Evolutionary conservation across 768 basidiomycete species (phyloP), one percentile per base, ranked within the genome.

Genomic region (Naganishia randhawae): DNA sequence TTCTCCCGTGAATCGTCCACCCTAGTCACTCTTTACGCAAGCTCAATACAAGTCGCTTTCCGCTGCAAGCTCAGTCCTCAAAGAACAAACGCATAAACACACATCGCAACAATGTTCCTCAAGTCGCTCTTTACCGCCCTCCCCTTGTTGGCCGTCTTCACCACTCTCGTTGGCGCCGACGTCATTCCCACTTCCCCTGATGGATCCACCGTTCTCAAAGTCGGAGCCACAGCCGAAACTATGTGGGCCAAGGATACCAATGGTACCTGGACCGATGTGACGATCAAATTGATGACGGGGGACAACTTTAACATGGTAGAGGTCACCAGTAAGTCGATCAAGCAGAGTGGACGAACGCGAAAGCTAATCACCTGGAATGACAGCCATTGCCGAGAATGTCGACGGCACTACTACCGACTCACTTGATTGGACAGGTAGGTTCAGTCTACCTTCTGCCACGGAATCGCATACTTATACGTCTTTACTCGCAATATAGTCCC

Each of bases 281-380:
- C 65, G 9, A 72, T 75, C 35, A 72, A 74, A 63, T 64, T 78
- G 45, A 78, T 78, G 77, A 74, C 75, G 14, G 77, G 77, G 41
- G 73, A 75, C 61, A 78, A 78, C 70, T 69, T 71, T 17, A 37
- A 70, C 64, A 73, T 72, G 73, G 63, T 74, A 14, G 57, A 68
- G 31, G 68, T 74, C 29, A 63, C 72, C 27, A 65, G 66, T 71
- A 27, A 53, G 68, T 71, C 1, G 9, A 19, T 14, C 16, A 2
- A 1, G 29, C 27, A 3, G 17, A 16, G 11, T 6, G 8, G 22
- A 22, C 14, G 10, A 37, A 1, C 11, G n/a, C 13, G 54, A 33
- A 22, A 55, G 11, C 33, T 31, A 32, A 33, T 7, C 31, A 39
- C 33, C n/a, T 25, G 3, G 19, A 22, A 32, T 17, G 9, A 35